Base-by-base conservation (phyloP, 225 moss, liverwort and hornwort genomes). In the Polytrichum commune region DNA sequence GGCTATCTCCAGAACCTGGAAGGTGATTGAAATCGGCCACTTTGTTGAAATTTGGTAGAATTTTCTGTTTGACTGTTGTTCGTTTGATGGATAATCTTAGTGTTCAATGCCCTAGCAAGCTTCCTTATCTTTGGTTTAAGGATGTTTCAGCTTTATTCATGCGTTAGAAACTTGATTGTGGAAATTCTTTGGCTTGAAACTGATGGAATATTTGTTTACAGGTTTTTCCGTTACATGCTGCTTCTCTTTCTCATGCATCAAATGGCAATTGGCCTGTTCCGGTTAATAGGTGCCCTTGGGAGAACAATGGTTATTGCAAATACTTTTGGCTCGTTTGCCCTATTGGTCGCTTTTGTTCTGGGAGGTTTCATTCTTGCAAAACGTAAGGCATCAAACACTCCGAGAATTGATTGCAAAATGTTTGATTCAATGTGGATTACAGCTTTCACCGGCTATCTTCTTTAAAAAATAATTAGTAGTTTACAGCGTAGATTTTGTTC, bases 231-330 rank as follows among this genome's bases (percentile, higher is more conserved):
- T 8, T 84, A 92, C 71, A 7, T 95, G 27, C 68, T 95, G 19
- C 81, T 95, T 28, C 79, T 95, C 23, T 78, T 95, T 71, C 60
- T 74, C 20, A 88, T 92, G 79, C 90, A 90, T 78, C 92, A 95
- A 79, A 88, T 92, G 92, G 95, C 95, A 28, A 58, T 95, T 62
- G 90, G 84, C 35, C 90, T 95, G 60, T 95, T 95, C 79, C 90
- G 95, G 29, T 75, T 92, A 62, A 86, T 95, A 64, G 95, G 89
- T 77, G 85, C 95, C 29, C 3, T 95, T 60, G 90, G 95, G 67
- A 90, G 95, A 68, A 87, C 69, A 27, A 95, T 95, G 92, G 90
- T 95, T 69, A 60, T 95, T 26, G 90, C 92, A 54, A 89, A 88
- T 72, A 92, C 90, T 35, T 92, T 90, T 74, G 95, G 95, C 62